Base-by-base conservation (phyloP, 805 yeast species). In the Candida takata region DNA sequence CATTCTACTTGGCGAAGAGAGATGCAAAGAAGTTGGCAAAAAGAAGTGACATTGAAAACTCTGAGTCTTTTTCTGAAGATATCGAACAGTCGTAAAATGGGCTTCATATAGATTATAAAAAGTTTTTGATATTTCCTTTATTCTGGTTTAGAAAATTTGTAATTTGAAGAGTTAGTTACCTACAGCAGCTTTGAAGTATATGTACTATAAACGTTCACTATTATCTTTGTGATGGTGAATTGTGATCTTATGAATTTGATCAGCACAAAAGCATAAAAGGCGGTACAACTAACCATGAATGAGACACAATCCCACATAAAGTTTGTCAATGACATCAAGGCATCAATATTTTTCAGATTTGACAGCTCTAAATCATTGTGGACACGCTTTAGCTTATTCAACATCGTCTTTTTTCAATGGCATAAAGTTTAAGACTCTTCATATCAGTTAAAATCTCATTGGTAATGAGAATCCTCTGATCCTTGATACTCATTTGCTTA, bases 321-420 rank as follows among this genome's bases (percentile, higher is more conserved):
- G 36, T 60, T 65, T 26, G 69, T 63, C 24, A 63, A 39, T 5
- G 76, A 74, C 23, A 69, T 61, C 18, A 65, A 51, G 11, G 68
- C 44, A 28, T 78, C 74, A 37, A 77, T 74, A 37, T 51, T 69
- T 40, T 62, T 62, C 45, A 71, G 55, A 43, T 72, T 76, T 25
- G 54, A 59, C 44, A 80, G 56, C 51, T 80, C 86, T 41, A 70
- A 58, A 36, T 70, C 68, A 45, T 79, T 76, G 62, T 87, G 69
- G 20, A 74, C 65, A 38, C 67, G 69, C 9, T 61, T 48, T 10
- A 80, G 55, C 42, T 69, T 71, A 15, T 62, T 59, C 25, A 75
- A 47, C 77, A 79, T 75, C 18, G 85, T 80, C n/a, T n/a, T 24
- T 61, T 58, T 51, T 80, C 88, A 82, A 84, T 79, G 0, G 83